A percentile compares a stretch with the other conserved stretches of the same genome.
These are phyloP conservation scores for Lyophyllum semitale DNA, from an alignment of 768 basidiomycete genomes.

Conservation along the genomic window DNA sequence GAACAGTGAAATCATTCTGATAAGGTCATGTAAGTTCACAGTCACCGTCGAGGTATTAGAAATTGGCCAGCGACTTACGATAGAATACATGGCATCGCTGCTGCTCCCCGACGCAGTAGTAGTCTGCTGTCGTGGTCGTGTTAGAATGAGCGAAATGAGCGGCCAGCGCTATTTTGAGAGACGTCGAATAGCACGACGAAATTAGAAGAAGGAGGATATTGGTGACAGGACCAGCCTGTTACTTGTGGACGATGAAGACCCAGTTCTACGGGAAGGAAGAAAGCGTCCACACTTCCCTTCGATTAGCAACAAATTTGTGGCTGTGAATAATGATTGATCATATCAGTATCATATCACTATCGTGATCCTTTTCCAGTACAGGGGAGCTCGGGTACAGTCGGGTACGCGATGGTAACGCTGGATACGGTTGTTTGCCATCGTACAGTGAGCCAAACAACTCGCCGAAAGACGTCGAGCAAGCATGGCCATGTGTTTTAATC, in stretches of 20 bases:
- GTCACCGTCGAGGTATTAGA: too few species aligned
- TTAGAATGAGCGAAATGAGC: not conserved
- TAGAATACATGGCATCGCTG: not conserved
- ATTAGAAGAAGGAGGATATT: not conserved
- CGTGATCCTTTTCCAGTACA: not conserved
- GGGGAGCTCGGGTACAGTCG: not conserved
- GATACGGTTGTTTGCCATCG: not conserved
- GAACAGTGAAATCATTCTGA: not conserved
- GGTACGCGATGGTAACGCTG: not conserved
- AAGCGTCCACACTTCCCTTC: not conserved
- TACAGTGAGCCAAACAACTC: not conserved
- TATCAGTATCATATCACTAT: not conserved
- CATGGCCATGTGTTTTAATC: too few species aligned
- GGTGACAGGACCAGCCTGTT: constrained; percentile 1
- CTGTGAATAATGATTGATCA: not conserved
- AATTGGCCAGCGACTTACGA: not conserved
- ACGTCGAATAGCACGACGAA: not conserved
- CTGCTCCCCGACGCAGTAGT: not conserved
- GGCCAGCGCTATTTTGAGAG: not conserved
- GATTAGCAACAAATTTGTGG: not conserved
- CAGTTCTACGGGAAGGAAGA: not conserved
- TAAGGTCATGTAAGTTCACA: not conserved
- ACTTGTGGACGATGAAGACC: not conserved
- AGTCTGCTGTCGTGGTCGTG: not conserved
- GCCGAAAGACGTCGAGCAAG: too few species aligned